Conservation (phyloP, 192 early-diverging fungal genomes). For the Coemansia sp. region DNA sequence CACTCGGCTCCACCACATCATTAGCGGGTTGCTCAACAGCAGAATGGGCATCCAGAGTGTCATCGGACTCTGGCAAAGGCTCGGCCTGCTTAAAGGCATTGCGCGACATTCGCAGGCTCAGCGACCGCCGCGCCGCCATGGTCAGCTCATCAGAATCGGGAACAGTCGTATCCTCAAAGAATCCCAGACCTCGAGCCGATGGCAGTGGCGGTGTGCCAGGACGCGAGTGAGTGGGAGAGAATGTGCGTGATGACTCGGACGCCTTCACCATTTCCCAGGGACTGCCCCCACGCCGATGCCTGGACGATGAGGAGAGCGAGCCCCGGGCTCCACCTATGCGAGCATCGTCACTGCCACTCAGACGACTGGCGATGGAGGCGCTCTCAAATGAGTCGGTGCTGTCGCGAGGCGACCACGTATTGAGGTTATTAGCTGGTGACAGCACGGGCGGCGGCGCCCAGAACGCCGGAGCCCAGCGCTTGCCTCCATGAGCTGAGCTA, state of each 20-base stretch:
- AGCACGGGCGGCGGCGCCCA: conserved; percentile 29
- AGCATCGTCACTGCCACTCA: conserved; percentile 28
- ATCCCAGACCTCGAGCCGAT: conserved; percentile 10
- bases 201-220: conserved; percentile 21
- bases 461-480: conserved; percentile 37
- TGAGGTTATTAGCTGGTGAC: background rate
- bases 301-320: background rate
- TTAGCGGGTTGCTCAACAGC: background rate
- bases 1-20: background rate
- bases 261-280: conserved; percentile 46
- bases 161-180: conserved; percentile 34
- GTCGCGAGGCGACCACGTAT: conserved; percentile 29
- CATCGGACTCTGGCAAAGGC: conserved; percentile 45
- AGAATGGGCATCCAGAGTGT: background rate
- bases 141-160: conserved; percentile 47
- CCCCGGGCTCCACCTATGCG: conserved; percentile 8
- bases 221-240: conserved; percentile 28
- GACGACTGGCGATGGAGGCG: conserved; percentile 5
- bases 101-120: conserved; percentile 45
- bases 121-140: conserved; percentile 33
- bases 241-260: conserved; percentile 20
- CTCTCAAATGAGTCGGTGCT: conserved; percentile 25
- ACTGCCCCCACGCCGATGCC: conserved; percentile 10
- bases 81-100: conserved; percentile 39
- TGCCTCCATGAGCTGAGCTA: background rate